phyloP scores from a whole-genome alignment of 2,329 filamentous ascomycete species.

The Curvularia hawaiiensis region DNA sequence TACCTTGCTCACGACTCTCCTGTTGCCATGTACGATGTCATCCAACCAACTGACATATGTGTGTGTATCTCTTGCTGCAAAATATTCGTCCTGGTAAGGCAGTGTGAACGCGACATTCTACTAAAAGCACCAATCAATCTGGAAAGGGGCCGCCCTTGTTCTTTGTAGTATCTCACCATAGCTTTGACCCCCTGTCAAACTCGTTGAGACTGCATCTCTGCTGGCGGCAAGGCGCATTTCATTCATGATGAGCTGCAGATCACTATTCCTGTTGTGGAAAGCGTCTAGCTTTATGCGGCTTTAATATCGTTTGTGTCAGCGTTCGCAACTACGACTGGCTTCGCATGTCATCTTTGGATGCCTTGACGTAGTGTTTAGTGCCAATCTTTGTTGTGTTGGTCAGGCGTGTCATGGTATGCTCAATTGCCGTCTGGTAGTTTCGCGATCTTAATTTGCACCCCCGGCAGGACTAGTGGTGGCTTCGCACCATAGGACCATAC shows the following conservation, averaged over 20 bases:
- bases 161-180: conserved; percentile 13
- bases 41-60: background rate
- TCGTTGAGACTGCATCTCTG: conserved; percentile 22
- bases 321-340: conserved; percentile 25
- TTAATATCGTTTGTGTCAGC: conserved; percentile 32
- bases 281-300: conserved; percentile 33
- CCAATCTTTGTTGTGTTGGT: conserved; percentile 25
- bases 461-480: conserved; percentile 17
- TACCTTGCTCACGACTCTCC: conserved; percentile 6
- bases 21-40: conserved; percentile 15
- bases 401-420: conserved; percentile 33
- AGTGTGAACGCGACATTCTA: background rate
- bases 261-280: conserved; percentile 20
- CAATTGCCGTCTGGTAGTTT: conserved; percentile 24
- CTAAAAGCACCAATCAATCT: background rate
- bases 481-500: conserved; percentile 22
- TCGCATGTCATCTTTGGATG: conserved; percentile 26
- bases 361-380: conserved; percentile 19
- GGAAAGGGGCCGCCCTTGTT: conserved; percentile 11
- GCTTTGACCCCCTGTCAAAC: conserved; percentile 27
- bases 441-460: conserved; percentile 23
- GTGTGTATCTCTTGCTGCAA: background rate
- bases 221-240: conserved; percentile 15
- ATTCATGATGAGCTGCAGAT: conserved; percentile 26
- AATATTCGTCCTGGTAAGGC: background rate